These are phyloP conservation scores for Spinacia oleracea DNA, from an alignment of 179 eudicot species.

Conservation along the genomic window DNA sequence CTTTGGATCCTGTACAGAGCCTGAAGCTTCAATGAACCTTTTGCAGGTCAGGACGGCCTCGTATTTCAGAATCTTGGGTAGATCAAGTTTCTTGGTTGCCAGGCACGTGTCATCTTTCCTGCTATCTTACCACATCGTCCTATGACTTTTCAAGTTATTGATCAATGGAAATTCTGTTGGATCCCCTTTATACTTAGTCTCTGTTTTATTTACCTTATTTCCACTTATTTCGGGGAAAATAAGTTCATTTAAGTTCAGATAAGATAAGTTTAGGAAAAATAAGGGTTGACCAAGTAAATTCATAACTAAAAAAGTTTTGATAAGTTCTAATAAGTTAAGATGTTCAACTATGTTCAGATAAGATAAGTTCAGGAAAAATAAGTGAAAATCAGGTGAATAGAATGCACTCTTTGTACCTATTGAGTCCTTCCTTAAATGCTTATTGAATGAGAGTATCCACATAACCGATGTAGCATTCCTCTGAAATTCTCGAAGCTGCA, in stretches of 20 bases:
- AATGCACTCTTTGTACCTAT: too few relatives aligned
- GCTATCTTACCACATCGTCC: conserved; percentile 7
- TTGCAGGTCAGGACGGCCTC: conserved; percentile 91
- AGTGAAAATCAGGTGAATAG: too few relatives aligned
- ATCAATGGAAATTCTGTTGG: not conserved
- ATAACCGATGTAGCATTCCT: not conserved
- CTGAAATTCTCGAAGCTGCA: not conserved
- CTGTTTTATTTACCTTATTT: too few relatives aligned
- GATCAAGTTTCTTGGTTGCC: conserved; percentile 91
- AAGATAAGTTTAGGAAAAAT: too few relatives aligned
- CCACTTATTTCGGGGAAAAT: too few relatives aligned
- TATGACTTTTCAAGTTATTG: not conserved
- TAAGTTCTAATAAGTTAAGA: too few relatives aligned
- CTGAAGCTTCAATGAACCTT: conserved; percentile 12
- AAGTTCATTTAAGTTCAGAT: too few relatives aligned
- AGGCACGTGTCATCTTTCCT: conserved; percentile 47
- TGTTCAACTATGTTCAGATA: too few relatives aligned
- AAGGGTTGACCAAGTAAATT: too few relatives aligned
- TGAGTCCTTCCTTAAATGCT: not conserved
- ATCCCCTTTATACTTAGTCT: not conserved
- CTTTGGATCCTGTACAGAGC: not conserved
- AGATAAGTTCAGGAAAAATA: too few relatives aligned
- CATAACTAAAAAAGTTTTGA: too few relatives aligned
- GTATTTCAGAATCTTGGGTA: conserved; percentile 69
- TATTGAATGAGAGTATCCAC: not conserved